Percentiles rank a stretch among this genome's conserved stretches.
Evolutionary conservation across 805 yeast genomes (phyloP).

Genomic region (Priceomyces carsonii): DNA sequence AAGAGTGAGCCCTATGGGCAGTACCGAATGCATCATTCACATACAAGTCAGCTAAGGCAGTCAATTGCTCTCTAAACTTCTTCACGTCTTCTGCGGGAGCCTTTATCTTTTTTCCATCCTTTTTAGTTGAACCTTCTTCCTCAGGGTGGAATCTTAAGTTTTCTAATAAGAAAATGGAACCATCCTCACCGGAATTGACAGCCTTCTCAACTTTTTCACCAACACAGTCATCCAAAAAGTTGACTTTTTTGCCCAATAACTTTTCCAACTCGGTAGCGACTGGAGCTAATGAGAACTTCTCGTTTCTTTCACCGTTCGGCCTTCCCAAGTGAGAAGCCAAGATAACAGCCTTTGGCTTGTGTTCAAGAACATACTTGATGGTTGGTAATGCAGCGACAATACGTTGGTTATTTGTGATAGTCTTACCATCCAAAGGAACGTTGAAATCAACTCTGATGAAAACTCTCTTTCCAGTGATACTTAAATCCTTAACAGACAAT

Average conservation of each 20-base stretch:
- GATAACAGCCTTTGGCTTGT: slow-evolving; percentile 86
- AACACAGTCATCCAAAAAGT: slow-evolving; percentile 87
- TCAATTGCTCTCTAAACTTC: slow-evolving; percentile 85
- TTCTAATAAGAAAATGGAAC: slow-evolving; percentile 88
- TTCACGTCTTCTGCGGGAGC: slow-evolving; percentile 83
- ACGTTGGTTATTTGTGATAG: slow-evolving; percentile 99
- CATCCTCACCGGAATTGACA: slow-evolving; percentile 70
- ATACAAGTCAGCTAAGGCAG: slow-evolving; percentile 94
- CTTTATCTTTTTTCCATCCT: slow-evolving; percentile 91
- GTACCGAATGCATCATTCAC: slow-evolving; percentile 99
- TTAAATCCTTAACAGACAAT: slow-evolving; percentile 88
- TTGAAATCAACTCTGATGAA: slow-evolving; percentile 98
- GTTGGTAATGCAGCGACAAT: slow-evolving; percentile 99
- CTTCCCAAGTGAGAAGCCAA: slow-evolving; percentile 98
- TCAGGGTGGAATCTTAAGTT: slow-evolving; percentile 98
- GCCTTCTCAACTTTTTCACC: slow-evolving; percentile 86
- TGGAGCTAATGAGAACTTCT: slow-evolving; percentile 90
- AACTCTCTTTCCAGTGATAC: slow-evolving; percentile 88
- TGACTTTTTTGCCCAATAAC: slow-evolving; percentile 69
- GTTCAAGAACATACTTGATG: slow-evolving; percentile 89
- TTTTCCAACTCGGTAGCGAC: slow-evolving; percentile 86
- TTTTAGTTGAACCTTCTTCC: slow-evolving; percentile 92
- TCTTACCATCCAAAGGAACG: slow-evolving; percentile 93
- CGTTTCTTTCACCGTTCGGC: slow-evolving; percentile 91
- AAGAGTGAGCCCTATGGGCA: slow-evolving; percentile 99